Evolutionary conservation across 768 basidiomycete genomes (phyloP).

Genomic region (Leccinum uliginosum): DNA sequence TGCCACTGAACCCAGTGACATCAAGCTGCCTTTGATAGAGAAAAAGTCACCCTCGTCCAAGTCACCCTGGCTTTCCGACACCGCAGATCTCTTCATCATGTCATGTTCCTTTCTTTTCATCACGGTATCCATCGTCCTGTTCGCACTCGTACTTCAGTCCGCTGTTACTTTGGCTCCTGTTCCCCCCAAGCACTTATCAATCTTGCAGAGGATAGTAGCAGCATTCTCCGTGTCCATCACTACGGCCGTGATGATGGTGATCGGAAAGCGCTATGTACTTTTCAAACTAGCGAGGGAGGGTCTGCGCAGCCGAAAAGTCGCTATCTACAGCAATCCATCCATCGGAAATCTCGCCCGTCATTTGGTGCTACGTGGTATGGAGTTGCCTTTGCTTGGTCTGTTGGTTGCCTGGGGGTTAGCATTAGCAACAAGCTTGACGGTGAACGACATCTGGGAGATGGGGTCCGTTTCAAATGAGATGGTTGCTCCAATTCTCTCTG

Average conservation of each 20-base stretch:
- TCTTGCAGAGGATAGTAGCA: conserved; percentile 8
- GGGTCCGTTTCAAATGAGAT: neutral
- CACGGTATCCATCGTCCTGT: conserved; percentile 1
- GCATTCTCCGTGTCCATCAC: conserved; percentile 11
- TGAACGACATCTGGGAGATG: conserved; percentile 6
- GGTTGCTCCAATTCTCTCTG: neutral
- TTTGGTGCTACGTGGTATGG: conserved; percentile 3
- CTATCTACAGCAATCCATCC: conserved; percentile 9
- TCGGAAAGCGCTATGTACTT: conserved; percentile 15
- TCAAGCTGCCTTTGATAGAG: neutral
- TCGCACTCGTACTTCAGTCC: conserved; percentile 5
- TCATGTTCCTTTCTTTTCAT: conserved; percentile 3
- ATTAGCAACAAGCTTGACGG: conserved; percentile 11
- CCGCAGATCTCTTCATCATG: conserved; percentile 5
- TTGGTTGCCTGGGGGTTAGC: conserved; percentile 11
- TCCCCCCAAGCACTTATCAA: neutral
- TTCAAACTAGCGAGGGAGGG: conserved; percentile 9
- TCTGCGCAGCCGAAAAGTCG: conserved; percentile 10
- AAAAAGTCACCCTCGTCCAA: neutral
- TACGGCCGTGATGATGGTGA: conserved; percentile 13
- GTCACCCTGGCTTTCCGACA: conserved; percentile 1
- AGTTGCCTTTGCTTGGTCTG: conserved; percentile 9
- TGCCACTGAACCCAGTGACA: neutral
- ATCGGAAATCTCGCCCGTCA: conserved; percentile 9
- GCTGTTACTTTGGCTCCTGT: rapidly evolving